Evolutionary conservation across 139 green algal genomes (phyloP), one percentile per base, ranked within the genome.

Genomic region (Klebsormidium nitens): DNA sequence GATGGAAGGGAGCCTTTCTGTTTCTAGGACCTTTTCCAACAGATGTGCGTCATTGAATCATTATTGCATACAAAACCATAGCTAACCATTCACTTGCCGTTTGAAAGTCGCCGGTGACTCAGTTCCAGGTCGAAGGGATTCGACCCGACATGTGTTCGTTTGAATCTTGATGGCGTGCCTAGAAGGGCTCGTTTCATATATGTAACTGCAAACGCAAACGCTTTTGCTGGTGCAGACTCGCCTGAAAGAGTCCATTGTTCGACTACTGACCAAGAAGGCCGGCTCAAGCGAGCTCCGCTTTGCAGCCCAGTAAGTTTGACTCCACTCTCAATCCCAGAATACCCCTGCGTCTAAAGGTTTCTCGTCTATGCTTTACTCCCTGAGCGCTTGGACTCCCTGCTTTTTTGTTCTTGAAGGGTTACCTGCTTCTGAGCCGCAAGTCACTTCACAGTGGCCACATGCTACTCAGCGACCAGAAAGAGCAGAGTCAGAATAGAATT

Each of bases 241-340:
- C 11, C 36, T 78, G 39, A 78, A 78, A 37, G 23, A 69, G 23
- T 17, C 59, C 32, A 78, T 78, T 52, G 49, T 78, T 29, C 23
- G 68, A 36, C 44, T 78, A 1, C 48, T 78, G 23, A 75, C 61
- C 26, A 26, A 77, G 2, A 75, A 74, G 19, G 64, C 35, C 6
- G 19, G 31, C 11, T 35, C 17, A 26, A 77, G 44, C 3, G 60
- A 64, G 62, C 34, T 77, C 28, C 3, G 75, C 6, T 32, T 77
- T 4, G 52, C 32, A 2, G 35, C 28, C 50, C 70, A 44, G 63
- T 71, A 26, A 1, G 63, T n/a, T n/a, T n/a, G n/a, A n/a, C n/a
- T n/a, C n/a, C n/a, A n/a, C n/a, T n/a, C n/a, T n/a, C n/a, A n/a
- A n/a, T n/a, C n/a, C n/a, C n/a, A n/a, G n/a, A n/a, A n/a, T n/a